Base-by-base conservation (phyloP, 1,284 basidiomycete genomes). In the Ceratobasidium sp. region DNA sequence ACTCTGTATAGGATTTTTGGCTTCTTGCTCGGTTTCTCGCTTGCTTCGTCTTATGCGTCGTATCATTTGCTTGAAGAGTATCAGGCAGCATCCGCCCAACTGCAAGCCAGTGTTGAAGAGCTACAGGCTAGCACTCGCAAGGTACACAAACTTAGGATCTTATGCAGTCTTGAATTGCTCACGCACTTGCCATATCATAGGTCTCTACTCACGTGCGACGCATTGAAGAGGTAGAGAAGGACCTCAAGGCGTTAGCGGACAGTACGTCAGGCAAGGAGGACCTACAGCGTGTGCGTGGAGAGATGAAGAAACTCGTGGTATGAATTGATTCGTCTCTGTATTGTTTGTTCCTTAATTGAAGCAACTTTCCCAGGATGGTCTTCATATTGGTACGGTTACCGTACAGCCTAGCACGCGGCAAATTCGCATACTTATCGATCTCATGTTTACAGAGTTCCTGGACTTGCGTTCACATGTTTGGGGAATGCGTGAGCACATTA, bases 31-130 rank as follows among this genome's bases (percentile, higher is more conserved):
- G 95, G 95, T 0, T 96, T 96, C 83, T 94, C 94, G 5, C 81
- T 94, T 38, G 82, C 83, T 7, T 82, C 93, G 1, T 90, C 92
- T 0, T 89, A 91, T 78, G 94, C 94, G 57, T 91, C 94, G 59
- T 96, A 95, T 80, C 90, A 94, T 79, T 84, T 98, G 30, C 84
- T 96, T 64, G 92, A 96, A 77, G 95, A 97, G 82, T 96, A 95
- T 82, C 94, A 95, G 81, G 84, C 88, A 63, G 94, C 95, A 8
- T 93, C 91, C 5, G 90, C 91, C 30, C 87, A 92, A 32, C 84
- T 97, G 73, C 90, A 96, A 79, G 88, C 91, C 21, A 94, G 92
- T 78, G 92, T 97, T 23, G 91, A 95, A 78, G 93, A 96, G 78
- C 84, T 98, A 58, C 92, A 94, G 80, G 82, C 87, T 47, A 94